Base-by-base conservation (phyloP, 805 yeast species). In the Zygosaccharomyces siamensis region DNA sequence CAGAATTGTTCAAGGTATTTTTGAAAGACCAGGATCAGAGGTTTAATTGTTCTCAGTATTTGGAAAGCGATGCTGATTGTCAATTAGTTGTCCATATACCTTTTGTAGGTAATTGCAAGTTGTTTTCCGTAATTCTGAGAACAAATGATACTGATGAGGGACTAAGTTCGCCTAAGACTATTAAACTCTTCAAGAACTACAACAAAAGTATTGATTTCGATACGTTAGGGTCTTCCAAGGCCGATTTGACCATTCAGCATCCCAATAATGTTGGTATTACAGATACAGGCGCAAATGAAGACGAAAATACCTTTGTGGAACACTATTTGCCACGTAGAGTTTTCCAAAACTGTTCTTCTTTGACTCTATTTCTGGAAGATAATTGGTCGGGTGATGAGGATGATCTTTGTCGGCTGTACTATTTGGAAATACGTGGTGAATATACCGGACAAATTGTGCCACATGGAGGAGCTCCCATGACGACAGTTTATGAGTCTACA, bases 401-500 rank as follows among this genome's bases (percentile, higher is more conserved):
- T 39, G 84, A 80, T 45, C 69, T 73, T 21, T 73, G 83, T 4
- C 77, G 73, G 46, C 47, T 90, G 2, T 82, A 82, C 56, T 84
- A 81, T 56, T 67, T 90, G 39, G 97, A 95, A 49, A 65, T 92
- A 23, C 72, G 97, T 40, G 98, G 98, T 1, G 85, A 80, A 54
- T 76, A 66, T 50, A 72, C 78, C 7, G 52, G 58, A 3, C 46
- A 52, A 24, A 38, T 42, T 16, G 46, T 42, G 5, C 30, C 48
- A 3, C 44, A 45, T 32, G 50, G 52, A 10, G 55, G 59, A 14
- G 56, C 54, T 3, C 96, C 96, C 0, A 79, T 88, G 14, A 74
- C 85, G 12, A 75, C 96, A 0, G 61, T 86, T 18, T 92, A 90
- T 65, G 98, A 92, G 67, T 79, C 89, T 47, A 95, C 96, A 0